A percentile compares a stretch with the other conserved stretches of the same genome.
Evolutionary conservation across 441 rosid genomes (phyloP).

Genomic region (Adansonia madagascariensis): DNA sequence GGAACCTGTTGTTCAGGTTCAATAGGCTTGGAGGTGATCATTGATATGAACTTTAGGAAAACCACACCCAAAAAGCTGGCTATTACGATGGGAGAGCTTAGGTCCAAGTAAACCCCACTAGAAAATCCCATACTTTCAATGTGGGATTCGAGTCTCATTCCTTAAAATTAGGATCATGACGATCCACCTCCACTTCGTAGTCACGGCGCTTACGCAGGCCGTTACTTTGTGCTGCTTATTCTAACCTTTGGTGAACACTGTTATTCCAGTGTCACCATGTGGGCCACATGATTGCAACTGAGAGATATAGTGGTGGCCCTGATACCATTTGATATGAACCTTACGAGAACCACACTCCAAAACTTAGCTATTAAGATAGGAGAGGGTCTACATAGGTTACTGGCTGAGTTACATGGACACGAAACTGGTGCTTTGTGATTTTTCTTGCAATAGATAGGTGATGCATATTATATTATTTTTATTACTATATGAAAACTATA

Average conservation of each 20-base stretch:
- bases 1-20: neutral
- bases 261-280: neutral
- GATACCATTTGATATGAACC: neutral
- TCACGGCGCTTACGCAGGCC: neutral
- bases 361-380: neutral
- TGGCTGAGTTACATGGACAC: neutral
- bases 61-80: neutral
- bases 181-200: neutral
- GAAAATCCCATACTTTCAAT: neutral
- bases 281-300: neutral
- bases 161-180: neutral
- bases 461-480: neutral
- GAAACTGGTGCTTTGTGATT: constrained; percentile 6
- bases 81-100: neutral
- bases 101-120: neutral
- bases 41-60: neutral
- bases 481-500: neutral
- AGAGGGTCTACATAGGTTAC: neutral
- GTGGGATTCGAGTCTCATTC: neutral
- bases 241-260: neutral
- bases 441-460: neutral
- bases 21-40: constrained; percentile 6
- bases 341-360: neutral
- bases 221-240: neutral
- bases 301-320: neutral